Evolutionary conservation across 2,329 filamentous ascomycete genomes (phyloP).

Genomic region (Achaetomium macrosporum): DNA sequence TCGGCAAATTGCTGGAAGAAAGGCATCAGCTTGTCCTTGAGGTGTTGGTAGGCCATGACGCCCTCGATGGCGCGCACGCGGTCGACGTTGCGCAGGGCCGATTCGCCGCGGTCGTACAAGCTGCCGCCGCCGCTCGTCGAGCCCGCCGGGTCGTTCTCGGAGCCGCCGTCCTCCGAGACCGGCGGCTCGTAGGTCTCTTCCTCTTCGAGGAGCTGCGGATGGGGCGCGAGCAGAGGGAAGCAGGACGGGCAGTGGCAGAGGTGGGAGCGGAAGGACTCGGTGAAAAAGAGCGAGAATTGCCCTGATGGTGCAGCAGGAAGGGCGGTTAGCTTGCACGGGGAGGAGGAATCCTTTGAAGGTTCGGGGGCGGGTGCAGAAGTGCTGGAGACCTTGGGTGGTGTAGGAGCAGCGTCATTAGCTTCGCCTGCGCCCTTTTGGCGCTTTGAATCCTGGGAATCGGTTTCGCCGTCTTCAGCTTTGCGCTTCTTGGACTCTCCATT

Average conservation of each 20-base stretch:
- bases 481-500: slow-evolving; percentile 52
- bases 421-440: slow-evolving; percentile 44
- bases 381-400: background rate
- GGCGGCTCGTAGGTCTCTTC: slow-evolving; percentile 93
- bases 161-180: slow-evolving; percentile 61
- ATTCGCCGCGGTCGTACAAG: slow-evolving; percentile 86
- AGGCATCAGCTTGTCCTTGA: slow-evolving; percentile 91
- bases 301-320: slow-evolving; percentile 52
- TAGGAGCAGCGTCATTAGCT: slow-evolving; percentile 1
- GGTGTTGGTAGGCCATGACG: slow-evolving; percentile 95
- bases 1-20: slow-evolving; percentile 94
- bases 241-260: slow-evolving; percentile 81
- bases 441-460: slow-evolving; percentile 39
- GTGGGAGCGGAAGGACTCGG: slow-evolving; percentile 68
- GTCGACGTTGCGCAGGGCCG: slow-evolving; percentile 84
- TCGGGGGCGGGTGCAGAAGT: background rate
- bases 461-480: slow-evolving; percentile 43
- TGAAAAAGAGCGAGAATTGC: slow-evolving; percentile 76
- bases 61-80: slow-evolving; percentile 91
- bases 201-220: slow-evolving; percentile 83
- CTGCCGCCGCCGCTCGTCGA: slow-evolving; percentile 60
- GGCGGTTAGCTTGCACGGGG: slow-evolving; percentile 52
- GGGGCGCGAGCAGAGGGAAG: slow-evolving; percentile 63
- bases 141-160: slow-evolving; percentile 48
- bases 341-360: background rate